Percentiles rank a stretch among this genome's conserved stretches.
These are phyloP conservation scores for Phanerochaete carnosa DNA, from an alignment of 768 basidiomycete genomes.

Conservation along the genomic window DNA sequence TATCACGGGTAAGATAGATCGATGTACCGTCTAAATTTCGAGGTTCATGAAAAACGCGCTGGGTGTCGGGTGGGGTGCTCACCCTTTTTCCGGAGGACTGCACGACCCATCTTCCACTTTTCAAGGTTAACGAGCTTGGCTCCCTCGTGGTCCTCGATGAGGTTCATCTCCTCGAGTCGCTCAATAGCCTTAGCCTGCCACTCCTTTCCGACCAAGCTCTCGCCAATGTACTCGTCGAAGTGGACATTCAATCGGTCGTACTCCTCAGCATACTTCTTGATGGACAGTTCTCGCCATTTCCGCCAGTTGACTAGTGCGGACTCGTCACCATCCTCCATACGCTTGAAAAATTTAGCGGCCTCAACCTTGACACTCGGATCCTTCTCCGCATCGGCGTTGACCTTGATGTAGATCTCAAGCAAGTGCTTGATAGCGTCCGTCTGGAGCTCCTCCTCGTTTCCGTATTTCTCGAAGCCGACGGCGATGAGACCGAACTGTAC, in stretches of 20 bases:
- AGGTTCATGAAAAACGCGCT: background rate
- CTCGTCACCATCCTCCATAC: constrained; percentile 93
- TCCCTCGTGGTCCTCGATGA: constrained; percentile 76
- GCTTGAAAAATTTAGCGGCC: constrained; percentile 87
- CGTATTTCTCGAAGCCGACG: constrained; percentile 89
- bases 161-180: constrained; percentile 62
- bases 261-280: constrained; percentile 85
- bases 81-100: constrained; percentile 87
- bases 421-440: constrained; percentile 93
- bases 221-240: constrained; percentile 92
- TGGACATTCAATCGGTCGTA: constrained; percentile 87
- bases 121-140: constrained; percentile 86
- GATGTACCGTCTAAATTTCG: constrained; percentile 74
- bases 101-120: constrained; percentile 88
- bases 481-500: constrained; percentile 82
- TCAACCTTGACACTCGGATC: constrained; percentile 71
- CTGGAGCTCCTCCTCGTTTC: constrained; percentile 77
- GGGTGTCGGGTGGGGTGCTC: constrained; percentile 12
- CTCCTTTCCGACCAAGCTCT: constrained; percentile 74
- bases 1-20: constrained; percentile 93
- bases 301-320: constrained; percentile 84
- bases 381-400: constrained; percentile 78
- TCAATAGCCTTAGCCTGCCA: constrained; percentile 72
- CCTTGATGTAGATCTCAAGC: constrained; percentile 91
- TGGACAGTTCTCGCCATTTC: constrained; percentile 87